A percentile compares a stretch with the other conserved stretches of the same genome.
Conservation (phyloP, 805 yeast genomes). For the Starmerella sirachaensis region DNA sequence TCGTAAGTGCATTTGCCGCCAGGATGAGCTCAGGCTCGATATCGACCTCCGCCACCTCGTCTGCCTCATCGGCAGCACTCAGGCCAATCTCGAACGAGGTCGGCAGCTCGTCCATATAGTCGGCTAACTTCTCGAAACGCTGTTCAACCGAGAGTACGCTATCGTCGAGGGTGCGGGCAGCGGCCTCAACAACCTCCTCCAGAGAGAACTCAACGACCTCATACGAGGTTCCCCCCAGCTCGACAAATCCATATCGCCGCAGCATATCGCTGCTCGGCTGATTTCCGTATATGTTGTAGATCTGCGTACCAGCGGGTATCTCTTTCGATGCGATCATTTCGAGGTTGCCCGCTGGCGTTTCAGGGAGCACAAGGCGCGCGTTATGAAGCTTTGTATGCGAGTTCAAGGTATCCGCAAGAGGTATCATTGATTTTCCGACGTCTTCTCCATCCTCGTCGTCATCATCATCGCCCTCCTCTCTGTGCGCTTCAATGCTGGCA, state of each 20-base stretch:
- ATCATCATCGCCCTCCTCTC: slow-evolving; percentile 27
- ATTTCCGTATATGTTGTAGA: slow-evolving; percentile 82
- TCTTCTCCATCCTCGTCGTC: slow-evolving; percentile 28
- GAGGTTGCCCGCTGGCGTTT: slow-evolving; percentile 29
- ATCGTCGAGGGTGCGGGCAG: slow-evolving; percentile 1
- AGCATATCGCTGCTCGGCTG: slow-evolving; percentile 70
- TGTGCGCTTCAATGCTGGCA: slow-evolving; percentile 26
- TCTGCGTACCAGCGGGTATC: slow-evolving; percentile 57
- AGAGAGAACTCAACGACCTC: slow-evolving; percentile 65
- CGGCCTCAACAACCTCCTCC: slow-evolving; percentile 5
- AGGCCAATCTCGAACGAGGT: slow-evolving; percentile 13
- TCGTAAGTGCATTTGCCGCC: slow-evolving; percentile 7
- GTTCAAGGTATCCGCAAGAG: slow-evolving; percentile 82
- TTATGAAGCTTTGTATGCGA: slow-evolving; percentile 70
- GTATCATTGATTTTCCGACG: slow-evolving; percentile 71
- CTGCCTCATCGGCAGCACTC: slow-evolving; percentile 11
- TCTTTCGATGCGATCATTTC: slow-evolving; percentile 59
- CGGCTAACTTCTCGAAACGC: slow-evolving; percentile 6
- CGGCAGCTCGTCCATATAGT: slow-evolving; percentile 10
- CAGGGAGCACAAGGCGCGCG: slow-evolving; percentile 51
- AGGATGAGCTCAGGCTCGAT: slow-evolving; percentile 19
- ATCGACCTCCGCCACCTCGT: slow-evolving; percentile 10
- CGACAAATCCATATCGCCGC: slow-evolving; percentile 86
- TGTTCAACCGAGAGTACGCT: slow-evolving; percentile 2
- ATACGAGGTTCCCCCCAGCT: slow-evolving; percentile 51